A percentile compares a stretch with the other conserved stretches of the same genome.
Evolutionary conservation across 441 rosid genomes (phyloP).

Genomic region (Populus trichocarpa): DNA sequence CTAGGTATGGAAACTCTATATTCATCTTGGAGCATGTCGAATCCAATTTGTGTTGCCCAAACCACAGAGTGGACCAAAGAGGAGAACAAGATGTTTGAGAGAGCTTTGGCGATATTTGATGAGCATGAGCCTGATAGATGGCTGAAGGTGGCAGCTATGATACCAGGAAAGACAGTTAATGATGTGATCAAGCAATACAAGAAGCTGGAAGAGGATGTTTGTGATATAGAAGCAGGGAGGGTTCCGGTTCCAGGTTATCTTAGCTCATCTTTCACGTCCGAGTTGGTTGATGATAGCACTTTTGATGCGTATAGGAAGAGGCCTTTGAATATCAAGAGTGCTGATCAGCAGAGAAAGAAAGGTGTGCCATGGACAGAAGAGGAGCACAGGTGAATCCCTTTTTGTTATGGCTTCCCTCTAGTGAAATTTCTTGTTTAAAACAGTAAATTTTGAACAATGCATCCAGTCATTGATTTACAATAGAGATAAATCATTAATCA

Average conservation of each 20-base stretch:
- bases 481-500: too few relatives aligned
- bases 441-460: too few relatives aligned
- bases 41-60: constrained; percentile 52
- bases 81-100: constrained; percentile 89
- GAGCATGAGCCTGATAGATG: constrained; percentile 84
- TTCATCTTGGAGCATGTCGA: constrained; percentile 47
- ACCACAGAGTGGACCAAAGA: constrained; percentile 78
- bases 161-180: constrained; percentile 77
- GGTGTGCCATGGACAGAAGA: constrained; percentile 99
- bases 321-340: constrained; percentile 36
- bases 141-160: constrained; percentile 74
- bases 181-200: constrained; percentile 88
- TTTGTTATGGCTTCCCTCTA: neutral
- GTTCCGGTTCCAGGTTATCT: constrained; percentile 74
- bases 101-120: constrained; percentile 75
- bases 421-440: neutral
- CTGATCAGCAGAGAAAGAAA: constrained; percentile 90
- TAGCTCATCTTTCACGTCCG: constrained; percentile 45
- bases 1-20: constrained; percentile 60
- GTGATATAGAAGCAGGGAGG: constrained; percentile 86
- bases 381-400: constrained; percentile 66
- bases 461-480: neutral
- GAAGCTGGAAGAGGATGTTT: constrained; percentile 84
- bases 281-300: constrained; percentile 39
- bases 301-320: constrained; percentile 54